Conservation (phyloP, 805 yeast genomes). For the Candida cerambycidarum region DNA sequence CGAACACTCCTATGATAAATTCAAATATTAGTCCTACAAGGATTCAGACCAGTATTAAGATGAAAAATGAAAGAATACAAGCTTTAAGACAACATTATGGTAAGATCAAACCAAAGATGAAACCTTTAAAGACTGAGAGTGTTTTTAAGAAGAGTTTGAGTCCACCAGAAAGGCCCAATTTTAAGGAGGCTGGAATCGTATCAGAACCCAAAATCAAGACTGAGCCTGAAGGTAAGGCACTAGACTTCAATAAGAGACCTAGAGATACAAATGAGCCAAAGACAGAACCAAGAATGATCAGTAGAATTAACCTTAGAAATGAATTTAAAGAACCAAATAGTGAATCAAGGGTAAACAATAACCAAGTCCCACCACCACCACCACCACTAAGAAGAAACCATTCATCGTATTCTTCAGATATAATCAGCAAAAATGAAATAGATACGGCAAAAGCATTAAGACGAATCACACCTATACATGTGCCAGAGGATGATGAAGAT, state of each 20-base stretch:
- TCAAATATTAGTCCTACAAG: slow-evolving; percentile 34
- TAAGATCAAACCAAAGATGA: slow-evolving; percentile 16
- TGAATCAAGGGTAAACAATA: neutral
- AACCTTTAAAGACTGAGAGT: slow-evolving; percentile 4
- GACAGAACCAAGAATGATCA: neutral
- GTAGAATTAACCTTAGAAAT: neutral
- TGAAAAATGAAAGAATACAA: slow-evolving; percentile 32
- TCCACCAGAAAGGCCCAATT: slow-evolving; percentile 16
- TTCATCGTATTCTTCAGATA: neutral
- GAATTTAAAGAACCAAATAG: neutral
- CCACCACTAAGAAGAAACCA: slow-evolving; percentile 1
- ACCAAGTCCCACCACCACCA: slow-evolving; percentile 8
- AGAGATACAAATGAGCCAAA: neutral
- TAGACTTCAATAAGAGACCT: too few relatives aligned
- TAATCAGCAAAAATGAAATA: slow-evolving; percentile 12
- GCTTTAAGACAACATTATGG: slow-evolving; percentile 36
- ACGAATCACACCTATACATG: slow-evolving; percentile 35
- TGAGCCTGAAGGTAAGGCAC: neutral
- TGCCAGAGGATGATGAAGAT: slow-evolving; percentile 27
- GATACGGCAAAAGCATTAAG: slow-evolving; percentile 37
- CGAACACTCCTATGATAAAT: slow-evolving; percentile 21
- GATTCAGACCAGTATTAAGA: slow-evolving; percentile 37
- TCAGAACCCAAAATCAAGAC: too few relatives aligned
- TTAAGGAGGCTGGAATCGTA: too few relatives aligned
- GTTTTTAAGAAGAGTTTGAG: slow-evolving; percentile 6